Evolutionary conservation across 2,329 filamentous ascomycete genomes (phyloP).

Genomic region (Neopestalotiopsis sp.): DNA sequence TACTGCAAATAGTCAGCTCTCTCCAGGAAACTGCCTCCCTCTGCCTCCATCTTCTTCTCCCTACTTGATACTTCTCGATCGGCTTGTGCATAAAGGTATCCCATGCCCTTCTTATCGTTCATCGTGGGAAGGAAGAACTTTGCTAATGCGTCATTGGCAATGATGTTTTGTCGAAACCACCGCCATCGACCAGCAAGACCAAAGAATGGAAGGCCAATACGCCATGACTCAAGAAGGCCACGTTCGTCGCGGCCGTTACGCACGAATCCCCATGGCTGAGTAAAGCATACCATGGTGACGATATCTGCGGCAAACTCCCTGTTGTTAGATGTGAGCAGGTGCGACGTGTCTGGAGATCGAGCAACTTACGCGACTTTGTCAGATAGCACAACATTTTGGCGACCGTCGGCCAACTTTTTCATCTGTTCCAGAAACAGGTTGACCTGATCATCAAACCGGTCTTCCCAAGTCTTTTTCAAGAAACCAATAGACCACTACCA

Average conservation of each 20-base stretch:
- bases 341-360: background rate
- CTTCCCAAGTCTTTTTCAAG: constrained; percentile 43
- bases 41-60: constrained; percentile 26
- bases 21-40: constrained; percentile 21
- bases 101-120: constrained; percentile 37
- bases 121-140: constrained; percentile 35
- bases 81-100: constrained; percentile 42
- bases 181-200: constrained; percentile 40
- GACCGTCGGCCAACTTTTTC: constrained; percentile 31
- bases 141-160: constrained; percentile 28
- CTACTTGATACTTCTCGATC: constrained; percentile 34
- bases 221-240: constrained; percentile 39
- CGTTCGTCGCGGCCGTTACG: constrained; percentile 42
- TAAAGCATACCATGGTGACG: constrained; percentile 44
- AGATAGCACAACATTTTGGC: constrained; percentile 32
- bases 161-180: constrained; percentile 37
- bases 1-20: constrained; percentile 40
- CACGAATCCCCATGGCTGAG: constrained; percentile 42
- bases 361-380: constrained; percentile 38
- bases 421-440: constrained; percentile 37
- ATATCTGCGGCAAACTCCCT: constrained; percentile 45
- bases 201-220: constrained; percentile 41
- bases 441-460: constrained; percentile 39
- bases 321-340: background rate
- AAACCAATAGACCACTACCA: constrained; percentile 40